phyloP scores from a whole-genome alignment of 179 eudicot species.

The Nepenthes alata region DNA sequence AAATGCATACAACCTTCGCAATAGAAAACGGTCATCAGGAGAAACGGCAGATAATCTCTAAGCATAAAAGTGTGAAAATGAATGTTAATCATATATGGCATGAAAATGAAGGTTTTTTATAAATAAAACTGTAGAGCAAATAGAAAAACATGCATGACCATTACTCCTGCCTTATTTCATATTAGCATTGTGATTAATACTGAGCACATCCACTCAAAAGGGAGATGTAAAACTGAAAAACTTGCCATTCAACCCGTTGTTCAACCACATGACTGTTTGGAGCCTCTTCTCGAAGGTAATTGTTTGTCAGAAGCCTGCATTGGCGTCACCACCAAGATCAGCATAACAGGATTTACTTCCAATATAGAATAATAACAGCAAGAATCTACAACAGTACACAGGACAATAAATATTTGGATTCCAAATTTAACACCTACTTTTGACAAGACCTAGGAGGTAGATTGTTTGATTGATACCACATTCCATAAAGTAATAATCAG shows the following conservation, averaged over 20 bases:
- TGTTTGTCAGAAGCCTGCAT: constrained; percentile 83
- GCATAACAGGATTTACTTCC: no score
- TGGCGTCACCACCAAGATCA: not conserved
- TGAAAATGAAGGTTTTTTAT: not conserved
- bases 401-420: no score
- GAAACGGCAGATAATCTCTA: not conserved
- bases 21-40: constrained; percentile 6
- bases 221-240: constrained; percentile 8
- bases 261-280: constrained; percentile 94
- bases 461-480: no score
- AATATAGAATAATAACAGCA: no score
- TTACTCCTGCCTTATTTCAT: not conserved
- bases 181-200: not conserved
- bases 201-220: not conserved
- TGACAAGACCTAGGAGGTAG: no score
- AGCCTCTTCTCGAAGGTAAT: constrained; percentile 87
- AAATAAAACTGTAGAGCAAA: not conserved
- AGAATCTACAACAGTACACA: no score
- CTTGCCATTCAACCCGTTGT: constrained; percentile 98
- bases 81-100: not conserved
- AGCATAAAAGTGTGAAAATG: no score
- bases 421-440: no score
- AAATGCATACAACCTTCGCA: constrained; percentile 88
- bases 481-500: no score
- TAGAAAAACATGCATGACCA: not conserved